A percentile compares a stretch with the other conserved stretches of the same genome.
Conservation (phyloP, 2,329 filamentous ascomycete species). For the Cryphonectria radicalis region DNA sequence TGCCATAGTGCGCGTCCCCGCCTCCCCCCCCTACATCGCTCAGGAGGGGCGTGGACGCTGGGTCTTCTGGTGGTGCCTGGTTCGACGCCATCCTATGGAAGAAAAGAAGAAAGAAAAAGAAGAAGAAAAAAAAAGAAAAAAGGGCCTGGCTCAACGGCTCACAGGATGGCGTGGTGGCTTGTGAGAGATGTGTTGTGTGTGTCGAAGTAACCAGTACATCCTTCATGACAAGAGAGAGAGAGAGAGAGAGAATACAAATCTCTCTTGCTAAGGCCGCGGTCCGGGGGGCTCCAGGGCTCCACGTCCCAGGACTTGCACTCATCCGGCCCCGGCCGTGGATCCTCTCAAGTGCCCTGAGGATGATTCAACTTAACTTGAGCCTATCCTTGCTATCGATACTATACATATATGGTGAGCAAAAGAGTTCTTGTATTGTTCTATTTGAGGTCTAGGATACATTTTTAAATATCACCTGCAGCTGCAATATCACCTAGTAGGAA, state of each 20-base stretch:
- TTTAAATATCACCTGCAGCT: background rate
- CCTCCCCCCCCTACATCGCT: background rate
- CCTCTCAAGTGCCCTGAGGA: background rate
- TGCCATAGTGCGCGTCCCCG: background rate
- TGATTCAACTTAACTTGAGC: background rate
- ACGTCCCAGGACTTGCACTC: background rate
- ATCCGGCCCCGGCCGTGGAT: background rate
- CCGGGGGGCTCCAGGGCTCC: background rate
- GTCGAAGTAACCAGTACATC: background rate
- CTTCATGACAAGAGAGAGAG: background rate
- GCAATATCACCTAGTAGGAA: too few species aligned
- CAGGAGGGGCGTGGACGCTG: background rate
- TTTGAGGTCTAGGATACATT: background rate
- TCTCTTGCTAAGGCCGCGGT: background rate
- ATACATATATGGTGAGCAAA: background rate
- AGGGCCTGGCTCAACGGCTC: background rate
- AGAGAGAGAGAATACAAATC: too few species aligned
- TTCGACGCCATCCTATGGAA: background rate
- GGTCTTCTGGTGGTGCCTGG: background rate
- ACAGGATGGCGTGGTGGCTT: background rate
- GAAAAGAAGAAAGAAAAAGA: background rate
- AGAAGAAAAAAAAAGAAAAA: background rate
- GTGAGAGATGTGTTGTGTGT: background rate
- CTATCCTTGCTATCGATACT: background rate
- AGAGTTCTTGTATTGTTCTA: background rate